Base-by-base conservation (phyloP, 2,329 filamentous ascomycete genomes). In the Escovopsis sp. region DNA sequence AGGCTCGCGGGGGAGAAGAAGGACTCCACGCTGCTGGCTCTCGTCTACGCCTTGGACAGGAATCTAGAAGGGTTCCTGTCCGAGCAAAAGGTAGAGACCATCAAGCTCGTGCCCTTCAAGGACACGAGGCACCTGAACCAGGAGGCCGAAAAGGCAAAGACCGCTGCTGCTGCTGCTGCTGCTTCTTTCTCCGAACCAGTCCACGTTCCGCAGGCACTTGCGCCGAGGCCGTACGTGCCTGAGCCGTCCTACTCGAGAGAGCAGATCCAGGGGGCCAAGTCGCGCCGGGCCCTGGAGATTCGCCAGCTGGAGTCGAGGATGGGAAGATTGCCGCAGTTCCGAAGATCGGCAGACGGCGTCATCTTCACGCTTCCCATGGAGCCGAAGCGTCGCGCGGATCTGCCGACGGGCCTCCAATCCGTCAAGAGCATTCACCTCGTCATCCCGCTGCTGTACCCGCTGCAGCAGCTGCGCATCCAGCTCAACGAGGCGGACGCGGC, bases 271-370 rank as follows among this genome's bases (percentile, higher is more conserved):
- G 62, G 68, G 39, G 82, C 82, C 23, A 71, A 72, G 48, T 66
- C 68, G 28, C 68, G 69, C 36, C 65, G 82, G 40, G 70, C 74
- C 15, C 61, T 68, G 33, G 79, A 88, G 50, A 70, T 72, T 17
- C 70, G 76, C 27, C 81, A 86, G 48, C 65, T 90, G 1, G 80
- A 87, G 57, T 70, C 81, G 19, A 72, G 83, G 23, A 75, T 90
- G 64, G 72, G 78, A 13, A 68, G 78, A 43, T 51, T 79, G 34
- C 65, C 73, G 2, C 55, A 72, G 26, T 90, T 80, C 49, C 69
- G 73, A 21, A 80, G 77, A 42, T 77, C 76, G 1, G 61, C 67
- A 21, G 79, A 87, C 53, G 80, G 79, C 2, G 63, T 78, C 39
- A 68, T 73, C 13, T 88, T 79, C 51, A 78, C 71, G 2, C 51